A percentile compares a stretch with the other conserved stretches of the same genome.
Conservation (phyloP, 208 protist genomes). For the Porcisia deanei region DNA sequence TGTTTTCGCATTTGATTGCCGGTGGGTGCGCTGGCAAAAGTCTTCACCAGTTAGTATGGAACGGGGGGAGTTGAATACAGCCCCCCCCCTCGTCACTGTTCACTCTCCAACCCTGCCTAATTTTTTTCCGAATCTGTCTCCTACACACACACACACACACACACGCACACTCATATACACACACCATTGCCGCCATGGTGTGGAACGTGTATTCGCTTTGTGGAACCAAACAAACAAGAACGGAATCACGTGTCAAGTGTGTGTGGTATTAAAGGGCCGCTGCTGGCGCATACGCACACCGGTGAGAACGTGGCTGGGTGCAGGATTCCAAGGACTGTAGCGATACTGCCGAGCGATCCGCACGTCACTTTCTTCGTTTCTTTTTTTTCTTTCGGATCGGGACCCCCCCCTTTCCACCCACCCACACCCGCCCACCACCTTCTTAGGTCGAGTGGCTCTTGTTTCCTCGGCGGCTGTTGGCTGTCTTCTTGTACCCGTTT, state of each 20-base stretch:
- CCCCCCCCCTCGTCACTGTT: not conserved
- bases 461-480: not conserved
- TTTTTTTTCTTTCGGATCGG: too few relatives aligned
- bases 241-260: not conserved
- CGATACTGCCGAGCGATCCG: not conserved
- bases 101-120: not conserved
- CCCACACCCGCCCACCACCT: too few relatives aligned
- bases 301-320: not conserved
- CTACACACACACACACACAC: not conserved
- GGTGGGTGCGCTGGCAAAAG: not conserved
- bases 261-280: not conserved
- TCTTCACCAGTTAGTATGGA: not conserved
- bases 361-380: not conserved
- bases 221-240: not conserved
- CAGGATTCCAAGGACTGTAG: not conserved
- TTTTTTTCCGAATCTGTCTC: not conserved
- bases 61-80: not conserved
- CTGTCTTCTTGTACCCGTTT: conserved; percentile 2
- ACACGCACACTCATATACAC: not conserved
- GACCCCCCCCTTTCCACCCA: too few relatives aligned
- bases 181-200: not conserved
- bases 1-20: too few relatives aligned
- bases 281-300: not conserved
- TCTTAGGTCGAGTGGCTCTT: not conserved
- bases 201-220: not conserved